Percentiles rank a stretch among this genome's conserved stretches.
phyloP scores from a whole-genome alignment of 1,284 basidiomycete genomes.

The Tremellales sp. region DNA sequence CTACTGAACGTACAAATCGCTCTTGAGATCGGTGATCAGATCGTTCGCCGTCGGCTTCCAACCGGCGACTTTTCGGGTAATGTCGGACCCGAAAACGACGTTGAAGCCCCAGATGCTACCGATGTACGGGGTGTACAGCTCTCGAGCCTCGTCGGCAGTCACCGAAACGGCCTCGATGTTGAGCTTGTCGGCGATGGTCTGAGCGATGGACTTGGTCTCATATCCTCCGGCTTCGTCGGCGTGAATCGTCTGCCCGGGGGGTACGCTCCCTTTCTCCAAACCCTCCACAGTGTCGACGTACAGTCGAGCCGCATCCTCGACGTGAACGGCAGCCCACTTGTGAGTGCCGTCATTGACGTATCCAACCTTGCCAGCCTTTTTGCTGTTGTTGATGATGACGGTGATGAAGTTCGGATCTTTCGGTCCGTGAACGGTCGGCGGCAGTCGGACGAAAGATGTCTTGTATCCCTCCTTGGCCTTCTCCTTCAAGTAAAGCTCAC shows the following conservation, averaged over 20 bases:
- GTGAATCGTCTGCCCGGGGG: conserved; percentile 3
- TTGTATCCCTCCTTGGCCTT: conserved; percentile 5
- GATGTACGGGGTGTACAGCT: neutral
- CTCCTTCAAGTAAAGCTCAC: neutral
- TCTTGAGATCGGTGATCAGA: neutral
- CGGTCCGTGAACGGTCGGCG: conserved; percentile 14
- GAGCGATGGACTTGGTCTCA: conserved; percentile 9
- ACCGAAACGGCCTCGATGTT: neutral
- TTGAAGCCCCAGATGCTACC: neutral
- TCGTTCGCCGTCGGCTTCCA: neutral
- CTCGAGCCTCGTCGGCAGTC: conserved; percentile 3
- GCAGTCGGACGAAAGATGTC: conserved; percentile 8
- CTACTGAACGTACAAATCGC: too few species aligned
- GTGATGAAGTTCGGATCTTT: conserved; percentile 7
- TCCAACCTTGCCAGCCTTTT: conserved; percentile 3
- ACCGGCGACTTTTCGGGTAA: neutral
- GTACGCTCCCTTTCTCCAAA: neutral
- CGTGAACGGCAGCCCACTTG: conserved; percentile 12
- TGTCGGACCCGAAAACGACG: neutral
- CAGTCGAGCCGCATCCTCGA: conserved; percentile 14
- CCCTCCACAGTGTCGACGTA: conserved; percentile 12
- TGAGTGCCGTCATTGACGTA: conserved; percentile 11
- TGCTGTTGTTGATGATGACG: conserved; percentile 1
- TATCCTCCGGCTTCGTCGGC: conserved; percentile 3
- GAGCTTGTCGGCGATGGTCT: conserved; percentile 5